Percentiles rank a stretch among this genome's conserved stretches.
phyloP scores from a whole-genome alignment of 768 basidiomycete species.

The Agaricus blazei region DNA sequence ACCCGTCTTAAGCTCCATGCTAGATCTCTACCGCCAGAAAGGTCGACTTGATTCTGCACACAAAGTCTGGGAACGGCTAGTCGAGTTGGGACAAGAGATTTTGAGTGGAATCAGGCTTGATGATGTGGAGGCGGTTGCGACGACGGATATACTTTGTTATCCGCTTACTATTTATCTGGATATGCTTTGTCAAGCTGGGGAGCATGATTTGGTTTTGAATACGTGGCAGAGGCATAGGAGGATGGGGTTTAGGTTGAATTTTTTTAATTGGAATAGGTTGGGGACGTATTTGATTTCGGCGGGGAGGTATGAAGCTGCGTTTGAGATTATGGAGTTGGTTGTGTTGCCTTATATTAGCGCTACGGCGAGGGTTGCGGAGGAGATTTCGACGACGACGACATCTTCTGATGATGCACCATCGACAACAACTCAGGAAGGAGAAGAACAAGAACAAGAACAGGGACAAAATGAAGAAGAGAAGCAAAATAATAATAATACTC shows the following conservation, averaged over 20 bases:
- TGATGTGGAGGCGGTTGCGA: background rate
- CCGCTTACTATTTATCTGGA: constrained; percentile 84
- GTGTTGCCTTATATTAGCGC: constrained; percentile 47
- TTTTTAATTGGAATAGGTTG: constrained; percentile 91
- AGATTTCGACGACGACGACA: background rate
- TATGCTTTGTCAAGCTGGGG: constrained; percentile 57
- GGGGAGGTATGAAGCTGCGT: constrained; percentile 78
- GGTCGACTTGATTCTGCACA: constrained; percentile 50
- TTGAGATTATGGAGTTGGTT: constrained; percentile 75
- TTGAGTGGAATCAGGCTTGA: background rate
- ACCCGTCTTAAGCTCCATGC: constrained; percentile 53
- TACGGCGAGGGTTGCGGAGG: background rate
- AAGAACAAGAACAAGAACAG: background rate
- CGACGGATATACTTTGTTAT: constrained; percentile 58
- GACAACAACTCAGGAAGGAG: background rate
- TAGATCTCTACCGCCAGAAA: constrained; percentile 67
- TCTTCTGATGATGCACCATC: background rate
- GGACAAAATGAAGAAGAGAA: background rate
- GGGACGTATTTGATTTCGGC: constrained; percentile 71
- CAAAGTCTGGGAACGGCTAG: constrained; percentile 65
- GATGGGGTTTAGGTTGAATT: constrained; percentile 73
- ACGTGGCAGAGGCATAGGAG: constrained; percentile 63
- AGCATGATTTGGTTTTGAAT: constrained; percentile 53
- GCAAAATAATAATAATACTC: too few species aligned
- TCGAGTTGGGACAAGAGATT: constrained; percentile 28